Evolutionary conservation across 2,329 filamentous ascomycete genomes (phyloP).

Genomic region (Rutstroemia sp.): DNA sequence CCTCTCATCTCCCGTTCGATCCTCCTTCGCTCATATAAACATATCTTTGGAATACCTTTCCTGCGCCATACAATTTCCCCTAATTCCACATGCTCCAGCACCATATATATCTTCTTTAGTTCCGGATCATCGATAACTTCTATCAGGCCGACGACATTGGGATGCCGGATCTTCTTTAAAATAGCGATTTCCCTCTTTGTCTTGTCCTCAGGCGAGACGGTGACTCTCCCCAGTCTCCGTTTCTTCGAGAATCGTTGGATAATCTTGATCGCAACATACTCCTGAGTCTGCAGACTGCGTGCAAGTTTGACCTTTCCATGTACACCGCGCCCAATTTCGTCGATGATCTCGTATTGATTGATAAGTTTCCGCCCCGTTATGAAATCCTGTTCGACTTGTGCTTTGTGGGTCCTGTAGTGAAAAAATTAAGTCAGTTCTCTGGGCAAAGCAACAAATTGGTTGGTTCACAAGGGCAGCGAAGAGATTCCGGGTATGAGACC

Average conservation of each 20-base stretch:
- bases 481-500: background rate
- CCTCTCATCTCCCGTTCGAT: constrained; percentile 65
- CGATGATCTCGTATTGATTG: constrained; percentile 95
- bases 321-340: constrained; percentile 90
- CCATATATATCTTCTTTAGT: constrained; percentile 96
- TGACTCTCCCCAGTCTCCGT: constrained; percentile 79
- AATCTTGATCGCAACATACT: constrained; percentile 95
- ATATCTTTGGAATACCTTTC: constrained; percentile 77
- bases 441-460: background rate
- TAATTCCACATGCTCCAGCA: constrained; percentile 88
- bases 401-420: constrained; percentile 69
- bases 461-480: too few species aligned
- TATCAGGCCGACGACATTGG: constrained; percentile 90
- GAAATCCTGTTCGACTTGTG: constrained; percentile 80
- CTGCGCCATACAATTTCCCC: constrained; percentile 94
- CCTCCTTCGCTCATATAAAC: constrained; percentile 71
- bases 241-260: constrained; percentile 94
- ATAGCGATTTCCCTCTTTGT: constrained; percentile 96
- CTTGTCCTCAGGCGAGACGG: constrained; percentile 63
- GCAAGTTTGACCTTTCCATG: constrained; percentile 98
- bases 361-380: constrained; percentile 91
- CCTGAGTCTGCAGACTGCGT: constrained; percentile 65
- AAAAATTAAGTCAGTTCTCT: constrained; percentile 16
- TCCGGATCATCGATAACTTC: constrained; percentile 98
- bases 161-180: constrained; percentile 93